phyloP scores from a whole-genome alignment of 805 yeast species.

The Zygoascus tannicola region DNA sequence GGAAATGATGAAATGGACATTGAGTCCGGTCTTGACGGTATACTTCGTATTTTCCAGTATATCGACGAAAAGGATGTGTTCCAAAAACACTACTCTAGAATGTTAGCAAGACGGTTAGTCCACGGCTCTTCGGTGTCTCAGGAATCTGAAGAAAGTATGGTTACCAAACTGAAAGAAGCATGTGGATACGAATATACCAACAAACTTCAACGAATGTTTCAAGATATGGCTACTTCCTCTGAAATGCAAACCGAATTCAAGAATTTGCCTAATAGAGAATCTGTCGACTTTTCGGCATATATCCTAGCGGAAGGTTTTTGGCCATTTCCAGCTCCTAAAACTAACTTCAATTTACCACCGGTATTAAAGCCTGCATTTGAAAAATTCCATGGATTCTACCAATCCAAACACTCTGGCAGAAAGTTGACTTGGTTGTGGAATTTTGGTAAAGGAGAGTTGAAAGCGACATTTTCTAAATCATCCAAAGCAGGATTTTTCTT shows the following conservation, averaged over 20 bases:
- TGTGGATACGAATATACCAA: conserved; percentile 89
- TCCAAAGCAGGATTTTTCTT: conserved; percentile 51
- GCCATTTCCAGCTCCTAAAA: conserved; percentile 52
- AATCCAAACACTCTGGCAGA: conserved; percentile 73
- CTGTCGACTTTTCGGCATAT: conserved; percentile 57
- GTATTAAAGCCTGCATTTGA: conserved; percentile 57
- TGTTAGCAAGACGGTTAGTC: conserved; percentile 81
- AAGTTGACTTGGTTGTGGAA: conserved; percentile 95
- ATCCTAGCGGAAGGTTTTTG: conserved; percentile 85
- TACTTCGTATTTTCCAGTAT: conserved; percentile 79
- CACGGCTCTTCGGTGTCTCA: conserved; percentile 79
- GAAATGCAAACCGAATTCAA: conserved; percentile 57
- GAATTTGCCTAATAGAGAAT: conserved; percentile 35
- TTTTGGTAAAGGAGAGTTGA: conserved; percentile 82
- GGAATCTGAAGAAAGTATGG: conserved; percentile 73
- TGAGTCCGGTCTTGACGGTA: conserved; percentile 61
- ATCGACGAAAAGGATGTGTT: conserved; percentile 92
- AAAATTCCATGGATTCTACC: conserved; percentile 59
- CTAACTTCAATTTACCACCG: conserved; percentile 55
- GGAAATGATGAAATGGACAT: conserved; percentile 63
- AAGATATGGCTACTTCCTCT: conserved; percentile 78
- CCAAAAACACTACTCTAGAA: conserved; percentile 84
- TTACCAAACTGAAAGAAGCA: conserved; percentile 77
- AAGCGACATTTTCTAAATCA: conserved; percentile 73
- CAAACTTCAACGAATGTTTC: conserved; percentile 91